Evolutionary conservation across 2,329 filamentous ascomycete genomes (phyloP).

Genomic region (Ambrosiella beaveri): DNA sequence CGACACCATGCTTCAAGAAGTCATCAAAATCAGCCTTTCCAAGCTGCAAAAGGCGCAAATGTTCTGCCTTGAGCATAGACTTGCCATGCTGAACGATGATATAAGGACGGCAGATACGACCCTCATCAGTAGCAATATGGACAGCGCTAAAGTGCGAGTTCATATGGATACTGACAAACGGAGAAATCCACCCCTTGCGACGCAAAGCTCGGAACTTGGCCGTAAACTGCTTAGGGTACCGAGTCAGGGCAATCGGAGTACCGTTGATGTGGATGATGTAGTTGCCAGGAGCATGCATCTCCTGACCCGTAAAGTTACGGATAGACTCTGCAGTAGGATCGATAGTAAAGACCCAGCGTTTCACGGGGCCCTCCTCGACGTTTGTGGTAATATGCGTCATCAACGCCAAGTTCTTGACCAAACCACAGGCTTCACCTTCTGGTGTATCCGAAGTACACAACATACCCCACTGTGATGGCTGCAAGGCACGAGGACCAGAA

Average conservation of each 20-base stretch:
- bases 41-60: constrained; percentile 65
- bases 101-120: constrained; percentile 84
- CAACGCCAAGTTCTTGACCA: constrained; percentile 92
- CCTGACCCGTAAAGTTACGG: constrained; percentile 52
- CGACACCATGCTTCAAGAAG: constrained; percentile 72
- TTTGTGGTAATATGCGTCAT: constrained; percentile 99
- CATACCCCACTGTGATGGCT: constrained; percentile 97
- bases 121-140: constrained; percentile 92
- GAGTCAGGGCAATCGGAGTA: constrained; percentile 75
- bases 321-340: constrained; percentile 70
- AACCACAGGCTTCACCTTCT: constrained; percentile 92
- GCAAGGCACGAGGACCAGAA: constrained; percentile 81
- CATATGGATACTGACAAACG: constrained; percentile 92
- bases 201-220: constrained; percentile 72
- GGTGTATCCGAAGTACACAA: constrained; percentile 92
- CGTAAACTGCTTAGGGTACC: constrained; percentile 72
- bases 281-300: constrained; percentile 68
- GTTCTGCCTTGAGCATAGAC: constrained; percentile 60
- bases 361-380: constrained; percentile 80
- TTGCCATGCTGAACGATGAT: constrained; percentile 85
- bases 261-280: constrained; percentile 94
- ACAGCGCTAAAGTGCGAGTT: constrained; percentile 85
- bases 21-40: constrained; percentile 85
- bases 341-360: constrained; percentile 68
- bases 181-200: constrained; percentile 78